Evolutionary conservation across 345 rosid genomes (phyloP), one percentile per base, ranked within the genome.

Genomic region (Eucalyptus sideroxylon): DNA sequence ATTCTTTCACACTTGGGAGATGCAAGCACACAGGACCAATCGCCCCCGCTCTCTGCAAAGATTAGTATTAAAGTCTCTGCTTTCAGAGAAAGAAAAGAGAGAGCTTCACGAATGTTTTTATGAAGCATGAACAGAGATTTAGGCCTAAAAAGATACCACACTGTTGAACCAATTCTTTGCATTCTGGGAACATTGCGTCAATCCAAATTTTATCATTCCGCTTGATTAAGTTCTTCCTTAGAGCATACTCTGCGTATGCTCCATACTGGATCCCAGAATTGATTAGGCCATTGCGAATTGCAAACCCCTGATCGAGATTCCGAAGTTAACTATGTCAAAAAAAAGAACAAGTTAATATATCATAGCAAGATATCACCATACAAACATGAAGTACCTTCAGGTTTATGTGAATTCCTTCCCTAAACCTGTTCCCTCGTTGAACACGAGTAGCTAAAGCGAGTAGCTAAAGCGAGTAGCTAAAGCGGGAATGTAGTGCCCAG

Each of bases 251-350:
- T 0, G 96, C 89, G 88, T 95, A 98, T 17, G 98, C 96, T 88
- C 90, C 92, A 87, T 93, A 98, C 90, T 97, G 99, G 40, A 96
- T 93, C 86, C 89, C 95, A 16, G 98, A 96, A 86, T 95, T 87
- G 5, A 98, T 96, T 17, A 98, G 91, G 21, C 99, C 99, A 69
- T 97, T 96, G 27, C 98, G 97, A 81, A 96, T 95, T 44, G 99
- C 99, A 88, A 97, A 92, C 53, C 99, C 99, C 98, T 97, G 93
- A 89, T 50, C 60, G 77, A 50, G 51, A 34, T 24, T 26, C 45
- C 7, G 55, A 30, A 55, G 31, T 10, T 44, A 30, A 59, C 26
- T 6, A 49, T 21, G 82, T 88, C 69, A 53, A 50, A 34, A 31
- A 31, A 47, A 30, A 24, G 51, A 10, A 31, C 42, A 8, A 31